Evolutionary conservation across 768 basidiomycete genomes (phyloP).

Genomic region (Pisolithus marmoratus): DNA sequence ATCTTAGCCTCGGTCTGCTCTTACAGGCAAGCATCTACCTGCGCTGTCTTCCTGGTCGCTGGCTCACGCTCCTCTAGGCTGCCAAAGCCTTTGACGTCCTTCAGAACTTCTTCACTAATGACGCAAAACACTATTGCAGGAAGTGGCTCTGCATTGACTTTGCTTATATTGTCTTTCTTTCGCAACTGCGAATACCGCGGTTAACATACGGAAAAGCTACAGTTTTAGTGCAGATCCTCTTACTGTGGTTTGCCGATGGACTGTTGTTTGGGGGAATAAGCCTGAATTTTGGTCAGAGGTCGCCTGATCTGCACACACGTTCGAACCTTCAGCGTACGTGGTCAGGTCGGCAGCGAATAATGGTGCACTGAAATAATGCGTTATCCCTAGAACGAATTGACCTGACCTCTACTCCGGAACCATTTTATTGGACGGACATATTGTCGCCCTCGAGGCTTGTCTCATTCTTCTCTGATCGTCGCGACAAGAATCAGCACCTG

Average conservation of each 20-base stretch:
- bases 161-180: constrained; percentile 50
- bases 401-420: constrained; percentile 37
- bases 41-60: neutral
- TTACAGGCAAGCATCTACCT: constrained; percentile 54
- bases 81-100: constrained; percentile 72
- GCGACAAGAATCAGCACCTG: constrained; percentile 50
- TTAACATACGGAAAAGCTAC: constrained; percentile 61
- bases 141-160: constrained; percentile 77
- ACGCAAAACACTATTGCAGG: constrained; percentile 37
- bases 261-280: constrained; percentile 68
- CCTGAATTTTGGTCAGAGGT: constrained; percentile 40
- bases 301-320: constrained; percentile 8
- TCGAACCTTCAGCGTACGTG: constrained; percentile 29
- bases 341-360: neutral
- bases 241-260: constrained; percentile 60
- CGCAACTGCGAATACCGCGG: constrained; percentile 67
- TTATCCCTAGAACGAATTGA: constrained; percentile 27
- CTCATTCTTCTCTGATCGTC: constrained; percentile 30
- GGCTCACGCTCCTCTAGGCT: constrained; percentile 40
- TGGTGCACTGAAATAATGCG: constrained; percentile 4
- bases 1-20: constrained; percentile 66
- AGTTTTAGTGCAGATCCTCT: constrained; percentile 55
- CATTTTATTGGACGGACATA: constrained; percentile 44
- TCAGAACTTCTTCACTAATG: constrained; percentile 43
- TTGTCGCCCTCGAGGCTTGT: constrained; percentile 49